Base-by-base conservation (phyloP, 2,329 filamentous ascomycete genomes). In the Penicillium crustosum region DNA sequence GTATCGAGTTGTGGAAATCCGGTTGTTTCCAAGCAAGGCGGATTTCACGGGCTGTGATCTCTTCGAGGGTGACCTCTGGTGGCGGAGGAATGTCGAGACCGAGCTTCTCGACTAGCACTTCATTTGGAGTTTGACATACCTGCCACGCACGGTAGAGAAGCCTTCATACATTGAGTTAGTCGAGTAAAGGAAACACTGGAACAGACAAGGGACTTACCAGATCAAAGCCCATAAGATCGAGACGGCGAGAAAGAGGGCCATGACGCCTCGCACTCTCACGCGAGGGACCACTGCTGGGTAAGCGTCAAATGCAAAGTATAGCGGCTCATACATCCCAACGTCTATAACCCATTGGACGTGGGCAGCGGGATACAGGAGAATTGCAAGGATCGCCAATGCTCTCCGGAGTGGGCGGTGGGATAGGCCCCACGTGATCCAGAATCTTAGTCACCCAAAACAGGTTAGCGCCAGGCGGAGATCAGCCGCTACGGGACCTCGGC, bases 61-160 rank as follows among this genome's bases (percentile, higher is more conserved):
- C 91, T 55, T 93, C 91, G 35, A 99, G 85, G 52, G 92, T 96
- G 41, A 97, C 89, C 71, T 93, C 87, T 52, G 94, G 94, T 25
- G 91, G 83, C 61, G 92, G 88, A 60, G 94, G 94, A 51, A 99
- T 93, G 71, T 99, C 94, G 72, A 97, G 88, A 59, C 93, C 93
- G 48, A 99, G 86, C 49, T 97, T 90, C 66, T 88, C 88, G 68
- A 97, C 93, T 48, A 99, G 85, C 63, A 96, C 88, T 57, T 93
- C 90, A 56, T 96, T 91, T 25, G 93, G 92, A 68, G 93, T 96
- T 77, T 90, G 89, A 53, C 97, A 82, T 38, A 95, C 94, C 72
- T 93, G 90, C 79, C 89, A 91, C 61, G 91, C 90, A 71, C 94
- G 88, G 73, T 90, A 89, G 59, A 92, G 82, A 60, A 96, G 83